A percentile compares a stretch with the other conserved stretches of the same genome.
Evolutionary conservation across 78 protist species (phyloP).

Genomic region (Anaeramoeba flamelloides): DNA sequence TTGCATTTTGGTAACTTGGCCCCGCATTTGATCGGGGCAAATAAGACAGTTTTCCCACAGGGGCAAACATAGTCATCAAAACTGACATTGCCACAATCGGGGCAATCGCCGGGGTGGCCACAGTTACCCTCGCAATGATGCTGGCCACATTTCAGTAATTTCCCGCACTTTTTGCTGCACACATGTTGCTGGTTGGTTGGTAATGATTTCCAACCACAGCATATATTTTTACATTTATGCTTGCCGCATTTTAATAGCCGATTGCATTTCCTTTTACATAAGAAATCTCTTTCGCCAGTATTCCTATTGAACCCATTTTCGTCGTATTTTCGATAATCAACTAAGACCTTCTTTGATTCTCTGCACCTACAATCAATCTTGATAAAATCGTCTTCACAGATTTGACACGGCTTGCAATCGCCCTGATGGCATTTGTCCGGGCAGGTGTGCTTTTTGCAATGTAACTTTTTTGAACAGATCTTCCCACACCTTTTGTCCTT

Average conservation of each 20-base stretch:
- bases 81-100: background rate
- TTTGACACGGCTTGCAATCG: background rate
- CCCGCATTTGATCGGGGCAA: constrained; percentile 8
- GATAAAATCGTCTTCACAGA: too few species aligned
- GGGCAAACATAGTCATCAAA: background rate
- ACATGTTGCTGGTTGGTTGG: background rate
- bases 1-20: constrained; percentile 32
- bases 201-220: too few species aligned
- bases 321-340: too few species aligned
- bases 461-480: background rate
- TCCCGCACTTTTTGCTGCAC: background rate
- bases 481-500: background rate
- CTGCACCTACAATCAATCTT: too few species aligned
- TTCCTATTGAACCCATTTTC: background rate
- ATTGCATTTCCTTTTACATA: too few species aligned
- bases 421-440: background rate
- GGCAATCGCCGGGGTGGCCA: background rate
- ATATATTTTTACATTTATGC: too few species aligned
- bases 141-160: background rate
- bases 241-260: too few species aligned
- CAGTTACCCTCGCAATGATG: background rate
- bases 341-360: too few species aligned
- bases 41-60: background rate
- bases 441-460: background rate
- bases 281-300: too few species aligned